These are phyloP conservation scores for Beauveria varroae DNA, from an alignment of 2,329 filamentous ascomycete species.

Conservation along the genomic window DNA sequence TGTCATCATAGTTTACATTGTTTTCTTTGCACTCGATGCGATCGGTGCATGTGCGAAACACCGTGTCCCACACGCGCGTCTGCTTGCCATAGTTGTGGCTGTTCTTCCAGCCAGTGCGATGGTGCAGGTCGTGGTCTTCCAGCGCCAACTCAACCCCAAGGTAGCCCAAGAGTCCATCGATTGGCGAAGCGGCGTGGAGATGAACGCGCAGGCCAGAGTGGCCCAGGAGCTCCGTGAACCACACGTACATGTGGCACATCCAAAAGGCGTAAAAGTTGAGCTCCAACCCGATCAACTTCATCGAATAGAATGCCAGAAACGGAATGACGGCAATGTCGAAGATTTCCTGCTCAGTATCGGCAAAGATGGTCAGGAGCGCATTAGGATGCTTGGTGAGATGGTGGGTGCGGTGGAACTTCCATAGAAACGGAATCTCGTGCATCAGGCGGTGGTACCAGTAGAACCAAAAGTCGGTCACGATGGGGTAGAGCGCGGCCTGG, in stretches of 20 bases:
- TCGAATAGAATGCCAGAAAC: constrained; percentile 27
- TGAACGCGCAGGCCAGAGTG: constrained; percentile 32
- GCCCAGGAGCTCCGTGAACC: constrained; percentile 31
- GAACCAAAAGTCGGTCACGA: constrained; percentile 34
- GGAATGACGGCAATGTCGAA: constrained; percentile 35
- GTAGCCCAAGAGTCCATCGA: constrained; percentile 27
- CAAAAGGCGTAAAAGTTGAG: constrained; percentile 41
- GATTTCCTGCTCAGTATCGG: constrained; percentile 34
- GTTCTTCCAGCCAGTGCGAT: constrained; percentile 27
- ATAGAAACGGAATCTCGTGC: constrained; percentile 31
- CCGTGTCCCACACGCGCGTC: not conserved
- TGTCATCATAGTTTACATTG: constrained; percentile 4
- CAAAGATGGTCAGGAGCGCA: constrained; percentile 32
- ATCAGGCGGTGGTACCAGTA: constrained; percentile 34
- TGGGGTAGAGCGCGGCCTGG: constrained; percentile 25
- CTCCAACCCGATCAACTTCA: constrained; percentile 28
- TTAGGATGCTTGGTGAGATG: constrained; percentile 37
- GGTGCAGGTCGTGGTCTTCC: constrained; percentile 35
- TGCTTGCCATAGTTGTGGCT: constrained; percentile 12
- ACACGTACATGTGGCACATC: constrained; percentile 36
- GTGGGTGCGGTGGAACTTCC: constrained; percentile 34
- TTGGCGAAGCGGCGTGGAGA: constrained; percentile 24
- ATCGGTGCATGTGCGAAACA: not conserved
- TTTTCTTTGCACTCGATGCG: constrained; percentile 5
- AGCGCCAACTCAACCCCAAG: constrained; percentile 29